Percentiles rank a stretch among this genome's conserved stretches.
Evolutionary conservation across 345 rosid species (phyloP).

Genomic region (Citrus reticulata): DNA sequence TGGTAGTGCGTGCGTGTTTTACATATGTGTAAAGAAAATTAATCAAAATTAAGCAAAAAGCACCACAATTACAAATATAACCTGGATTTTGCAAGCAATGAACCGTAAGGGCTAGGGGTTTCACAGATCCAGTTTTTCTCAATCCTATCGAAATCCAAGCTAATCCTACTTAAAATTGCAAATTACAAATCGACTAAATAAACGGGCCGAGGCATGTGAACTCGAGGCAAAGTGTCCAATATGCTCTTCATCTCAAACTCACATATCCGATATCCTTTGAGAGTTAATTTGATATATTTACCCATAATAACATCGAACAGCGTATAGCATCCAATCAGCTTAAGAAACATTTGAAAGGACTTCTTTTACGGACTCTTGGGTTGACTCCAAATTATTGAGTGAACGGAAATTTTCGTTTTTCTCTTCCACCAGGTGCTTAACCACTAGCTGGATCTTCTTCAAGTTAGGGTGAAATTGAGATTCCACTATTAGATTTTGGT

Average conservation of each 20-base stretch:
- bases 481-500: no score
- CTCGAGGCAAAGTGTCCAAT: no score
- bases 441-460: no score
- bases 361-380: no score
- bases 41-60: neutral
- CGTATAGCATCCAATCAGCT: neutral
- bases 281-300: neutral
- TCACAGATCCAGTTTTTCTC: neutral
- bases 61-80: neutral
- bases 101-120: neutral
- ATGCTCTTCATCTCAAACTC: neutral
- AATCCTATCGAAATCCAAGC: neutral
- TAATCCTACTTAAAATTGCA: neutral
- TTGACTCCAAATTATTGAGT: no score
- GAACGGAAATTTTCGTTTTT: no score
- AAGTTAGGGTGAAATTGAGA: no score
- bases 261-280: neutral
- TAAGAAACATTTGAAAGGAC: neutral
- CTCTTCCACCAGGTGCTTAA: no score
- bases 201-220: neutral
- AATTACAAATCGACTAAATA: neutral
- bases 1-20: neutral
- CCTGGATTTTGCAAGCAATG: neutral
- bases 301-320: neutral
- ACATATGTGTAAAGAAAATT: no score